Evolutionary conservation across 169 alveolate species (phyloP), one percentile per base, ranked within the genome.

Genomic region (Blepharisma undulans): DNA sequence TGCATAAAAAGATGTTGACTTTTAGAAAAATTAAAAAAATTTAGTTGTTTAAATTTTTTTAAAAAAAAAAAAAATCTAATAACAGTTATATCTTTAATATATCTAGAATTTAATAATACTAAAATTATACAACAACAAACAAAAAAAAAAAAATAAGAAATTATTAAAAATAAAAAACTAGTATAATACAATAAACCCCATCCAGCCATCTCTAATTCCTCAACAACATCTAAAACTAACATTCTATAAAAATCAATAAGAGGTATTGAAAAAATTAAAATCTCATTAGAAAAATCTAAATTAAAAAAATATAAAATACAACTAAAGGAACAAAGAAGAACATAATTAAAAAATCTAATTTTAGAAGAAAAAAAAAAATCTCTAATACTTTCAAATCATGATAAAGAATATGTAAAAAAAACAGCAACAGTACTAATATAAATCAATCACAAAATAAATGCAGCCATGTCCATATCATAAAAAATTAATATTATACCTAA

Each of bases 1-100:
- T 81, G 88, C 12, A 30, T 32, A 25, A 16, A 81, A 81, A 81
- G 32, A 81, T 25, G 16, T 81, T 81, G 88, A 81, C 32, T 81
- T 81, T 81, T 81, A 81, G 12, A 25, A 27, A 81, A 27, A 81
- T 30, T 81, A 25, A 25, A 81, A 33, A 16, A 30, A 81, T 18
- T 27, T 30, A 81, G 32, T 27, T 33, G 19, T 14, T 22, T 27
- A 81, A 12, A 16, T 27, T 81, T 81, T 81, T 16, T 16, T 16
- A 30, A 18, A 30, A 27, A 25, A 81, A 27, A 27, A 81, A 33
- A 30, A 30, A 27, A 33, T 12, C 18, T 12, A 32, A 27, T 32
- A 16, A 30, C 14, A 81, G 74, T 18, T 12, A 14, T 30, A 81
- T 25, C 14, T 14, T 18, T 22, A 32, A 81, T 30, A 27, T 81